Evolutionary conservation across 2,329 filamentous ascomycete genomes (phyloP), one percentile per base, ranked within the genome.

Genomic region (Penicillium sp.): DNA sequence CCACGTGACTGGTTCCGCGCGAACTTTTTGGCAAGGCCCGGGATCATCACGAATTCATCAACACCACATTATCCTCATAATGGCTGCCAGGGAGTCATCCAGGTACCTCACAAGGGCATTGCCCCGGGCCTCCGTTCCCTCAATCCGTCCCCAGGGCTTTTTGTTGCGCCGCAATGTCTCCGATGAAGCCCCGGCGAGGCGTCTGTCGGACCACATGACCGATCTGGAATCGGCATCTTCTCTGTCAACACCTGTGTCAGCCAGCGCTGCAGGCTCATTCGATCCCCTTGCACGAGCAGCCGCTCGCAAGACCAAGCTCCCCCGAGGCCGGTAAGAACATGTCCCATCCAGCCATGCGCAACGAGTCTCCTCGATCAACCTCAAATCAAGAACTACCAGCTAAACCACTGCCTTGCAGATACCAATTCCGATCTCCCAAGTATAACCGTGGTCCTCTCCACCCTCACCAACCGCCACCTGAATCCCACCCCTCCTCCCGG

Each of bases 391-490:
- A 50, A 50, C 24, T 24, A n/a, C 14, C 10, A 34, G 18, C 54
- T 59, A 52, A 60, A 38, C 22, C 45, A 47, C 31, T 29, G 39
- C 45, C 48, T 48, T 39, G 31, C 58, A 96, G 93, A 82, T 99
- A 97, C 79, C 90, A 96, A 76, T 97, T 89, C 76, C 91, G 92
- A 61, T 88, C 93, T 47, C 94, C 94, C 60, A 94, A 93, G 78
- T 99, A 92, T 83, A 87, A 96, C 75, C 90, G 93, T 68, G 94
- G 94, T 53, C 92, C 92, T 60, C 82, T 97, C 22, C 92, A 97
- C 72, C 94, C 94, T 47, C 86, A 97, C 68, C 91, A 96, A 78
- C 90, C 91, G 55, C 93, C 91, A n/a, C 83, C 86, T 38, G 84
- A 87, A 48, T 94, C 92, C 59, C 90, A 97, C 67, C 92, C 92